A percentile compares a stretch with the other conserved stretches of the same genome.
phyloP scores from a whole-genome alignment of 352 stramenopile species.

The Phytophthora tentaculata region DNA sequence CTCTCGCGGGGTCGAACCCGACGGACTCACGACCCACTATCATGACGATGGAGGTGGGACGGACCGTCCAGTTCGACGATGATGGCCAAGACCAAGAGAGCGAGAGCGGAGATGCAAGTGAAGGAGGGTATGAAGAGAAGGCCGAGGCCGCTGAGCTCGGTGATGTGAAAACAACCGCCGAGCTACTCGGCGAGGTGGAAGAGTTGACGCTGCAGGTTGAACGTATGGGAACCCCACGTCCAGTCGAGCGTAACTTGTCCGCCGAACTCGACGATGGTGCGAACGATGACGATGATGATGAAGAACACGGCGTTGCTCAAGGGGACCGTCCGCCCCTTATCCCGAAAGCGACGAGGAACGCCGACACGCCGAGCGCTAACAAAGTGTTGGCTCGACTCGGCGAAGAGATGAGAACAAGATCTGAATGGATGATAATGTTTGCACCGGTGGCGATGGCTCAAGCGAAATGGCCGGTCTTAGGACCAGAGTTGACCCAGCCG shows the following conservation, averaged over 20 bases:
- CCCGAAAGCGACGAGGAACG: background rate
- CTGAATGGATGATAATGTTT: background rate
- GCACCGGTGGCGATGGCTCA: background rate
- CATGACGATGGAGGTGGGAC: no score
- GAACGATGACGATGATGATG: background rate
- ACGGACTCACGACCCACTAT: background rate
- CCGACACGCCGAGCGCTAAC: slow-evolving; percentile 1
- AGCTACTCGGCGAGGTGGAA: background rate
- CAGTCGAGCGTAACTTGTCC: slow-evolving; percentile 7
- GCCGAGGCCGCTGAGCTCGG: background rate
- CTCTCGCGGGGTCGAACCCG: background rate
- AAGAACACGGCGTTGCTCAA: slow-evolving; percentile 11
- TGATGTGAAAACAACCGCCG: background rate
- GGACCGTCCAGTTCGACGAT: background rate
- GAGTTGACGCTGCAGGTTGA: slow-evolving; percentile 4
- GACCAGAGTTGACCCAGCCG: background rate
- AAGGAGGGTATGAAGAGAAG: background rate
- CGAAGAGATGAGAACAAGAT: background rate
- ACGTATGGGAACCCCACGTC: slow-evolving; percentile 1
- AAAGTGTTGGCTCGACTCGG: background rate
- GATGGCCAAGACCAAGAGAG: background rate
- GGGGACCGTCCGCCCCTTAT: slow-evolving; percentile 1
- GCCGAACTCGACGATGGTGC: slow-evolving; percentile 1
- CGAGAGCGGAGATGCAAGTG: background rate
- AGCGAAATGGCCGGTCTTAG: slow-evolving; percentile 1